Evolutionary conservation across 306 rosid genomes (phyloP), one percentile per base, ranked within the genome.

Genomic region (Lupinus albus): DNA sequence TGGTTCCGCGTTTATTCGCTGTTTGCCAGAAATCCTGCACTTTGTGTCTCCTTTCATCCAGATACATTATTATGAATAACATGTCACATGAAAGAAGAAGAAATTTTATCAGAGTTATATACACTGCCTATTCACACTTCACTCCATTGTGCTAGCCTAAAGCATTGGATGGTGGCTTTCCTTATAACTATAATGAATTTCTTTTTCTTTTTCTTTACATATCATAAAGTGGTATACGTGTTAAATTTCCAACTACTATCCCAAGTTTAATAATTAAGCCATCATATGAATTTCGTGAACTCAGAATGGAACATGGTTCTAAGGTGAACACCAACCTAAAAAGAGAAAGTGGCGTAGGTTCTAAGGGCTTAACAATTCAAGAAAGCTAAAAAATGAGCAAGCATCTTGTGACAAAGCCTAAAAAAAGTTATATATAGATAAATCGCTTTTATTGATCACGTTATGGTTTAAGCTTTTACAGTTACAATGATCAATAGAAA

Each of bases 241-340:
- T 67, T 64, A 54, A 49, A 17, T 17, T 72, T 5, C 60, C 47
- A 58, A 72, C 60, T 70, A 64, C 15, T 33, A 3, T 11, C 53
- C 36, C 75, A 59, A 12, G 45, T 36, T 66, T 65, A 30, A 52
- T 18, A 67, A 41, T 64, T 44, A 78, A 49, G 28, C 60, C 64
- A 48, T 81, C 78, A 81, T 64, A 73, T 35, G 79, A 32, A 77
- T 57, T 58, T 36, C 67, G 85, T 81, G 85, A 81, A 45, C 17
- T 45, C 59, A 70, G 50, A 71, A 67, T 25, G 35, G 64, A 48
- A 62, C 69, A 44, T 64, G 69, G 58, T 59, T 62, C 4, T 68
- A 11, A 36, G 73, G 67, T 59, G 64, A 68, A 53, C 62, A 60
- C 28, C 41, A 68, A 62, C 76, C 82, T 61, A 68, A 73, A 52